Percentiles rank a stretch among this genome's conserved stretches.
phyloP scores from a whole-genome alignment of 768 basidiomycete species.

The Mycena epipterygia region DNA sequence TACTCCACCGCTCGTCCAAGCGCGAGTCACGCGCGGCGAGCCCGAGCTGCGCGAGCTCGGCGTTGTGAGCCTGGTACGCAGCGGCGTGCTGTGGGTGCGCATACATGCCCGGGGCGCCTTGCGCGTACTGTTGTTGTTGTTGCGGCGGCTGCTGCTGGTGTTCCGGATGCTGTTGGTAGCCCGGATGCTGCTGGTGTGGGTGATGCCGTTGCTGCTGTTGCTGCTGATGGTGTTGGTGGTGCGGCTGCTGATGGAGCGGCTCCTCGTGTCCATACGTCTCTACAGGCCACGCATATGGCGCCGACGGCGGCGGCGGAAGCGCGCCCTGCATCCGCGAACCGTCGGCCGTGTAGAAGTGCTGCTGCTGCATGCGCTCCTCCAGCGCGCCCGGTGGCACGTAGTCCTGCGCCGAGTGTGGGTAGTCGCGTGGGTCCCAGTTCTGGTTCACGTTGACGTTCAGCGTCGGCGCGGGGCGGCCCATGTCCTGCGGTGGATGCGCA shows the following conservation, averaged over 20 bases:
- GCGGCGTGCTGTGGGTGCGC: slow-evolving; percentile 34
- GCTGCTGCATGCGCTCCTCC: slow-evolving; percentile 26
- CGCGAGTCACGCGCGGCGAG: slow-evolving; percentile 68
- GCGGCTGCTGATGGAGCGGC: background rate
- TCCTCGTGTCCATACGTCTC: slow-evolving; percentile 10
- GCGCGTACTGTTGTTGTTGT: slow-evolving; percentile 31
- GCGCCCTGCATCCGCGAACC: background rate
- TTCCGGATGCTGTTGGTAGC: slow-evolving; percentile 15
- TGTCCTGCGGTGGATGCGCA: background rate
- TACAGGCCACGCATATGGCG: slow-evolving; percentile 34
- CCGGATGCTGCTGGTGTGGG: slow-evolving; percentile 27
- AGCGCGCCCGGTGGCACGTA: too few species aligned
- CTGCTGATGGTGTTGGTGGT: slow-evolving; percentile 26
- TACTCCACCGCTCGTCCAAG: slow-evolving; percentile 70
- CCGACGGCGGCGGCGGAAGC: slow-evolving; percentile 12
- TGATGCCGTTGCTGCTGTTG: slow-evolving; percentile 30
- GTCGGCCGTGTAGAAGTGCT: slow-evolving; percentile 19
- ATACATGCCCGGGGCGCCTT: slow-evolving; percentile 24
- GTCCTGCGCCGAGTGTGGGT: too few species aligned
- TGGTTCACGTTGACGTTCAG: slow-evolving; percentile 32
- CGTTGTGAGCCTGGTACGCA: slow-evolving; percentile 42
- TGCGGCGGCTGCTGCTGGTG: slow-evolving; percentile 35
- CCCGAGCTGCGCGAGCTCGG: slow-evolving; percentile 71
- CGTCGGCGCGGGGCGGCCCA: slow-evolving; percentile 20
- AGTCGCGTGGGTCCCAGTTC: too few species aligned